Base-by-base conservation (phyloP, 805 yeast species). In the Yamadazyma ubonensis region DNA sequence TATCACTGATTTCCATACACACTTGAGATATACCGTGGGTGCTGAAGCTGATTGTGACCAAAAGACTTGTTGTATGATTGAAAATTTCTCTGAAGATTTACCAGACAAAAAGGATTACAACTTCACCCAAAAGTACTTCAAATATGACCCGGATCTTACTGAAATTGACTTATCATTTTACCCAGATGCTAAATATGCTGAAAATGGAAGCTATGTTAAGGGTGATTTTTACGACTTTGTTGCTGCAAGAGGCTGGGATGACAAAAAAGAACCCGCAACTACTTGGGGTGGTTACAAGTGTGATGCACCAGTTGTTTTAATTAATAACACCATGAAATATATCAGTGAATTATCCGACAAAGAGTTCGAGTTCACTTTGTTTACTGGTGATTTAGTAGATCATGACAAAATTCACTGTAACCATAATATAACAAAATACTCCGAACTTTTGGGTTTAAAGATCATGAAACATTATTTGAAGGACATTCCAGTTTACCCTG, bases 361-460 rank as follows among this genome's bases (percentile, higher is more conserved):
- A 37, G 50, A 64, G 6, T 81, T 73, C 50, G 81, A 79, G 38
- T 82, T 82, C 53, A 72, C 83, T 2, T 58, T 83, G 27, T 83
- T 83, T 67, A 83, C 88, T 3, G 89, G 89, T 41, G 90, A 83
- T 53, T 67, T 81, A 54, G 83, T 82, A 38, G 88, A 83, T 55
- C 90, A 83, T 53, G 81, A 76, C 48, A 78, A 73, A 41, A 52
- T 65, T 8, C 67, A 70, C 32, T 69, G 73, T 51, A 73, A 73
- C 33, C 65, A 74, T 33, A 85, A 80, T 28, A 75, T 78, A 43
- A 89, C 86, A 44, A 86, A 70, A 5, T 85, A 73, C 6, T 81
- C 83, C 6, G 93, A 83, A 40, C 79, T 88, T 40, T 83, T 66
- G 53, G 79, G 84, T 46, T 86, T 83, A 29, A 75, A 68, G n/a